phyloP scores from a whole-genome alignment of 257 asterid species.

The Solanum habrochaites region DNA sequence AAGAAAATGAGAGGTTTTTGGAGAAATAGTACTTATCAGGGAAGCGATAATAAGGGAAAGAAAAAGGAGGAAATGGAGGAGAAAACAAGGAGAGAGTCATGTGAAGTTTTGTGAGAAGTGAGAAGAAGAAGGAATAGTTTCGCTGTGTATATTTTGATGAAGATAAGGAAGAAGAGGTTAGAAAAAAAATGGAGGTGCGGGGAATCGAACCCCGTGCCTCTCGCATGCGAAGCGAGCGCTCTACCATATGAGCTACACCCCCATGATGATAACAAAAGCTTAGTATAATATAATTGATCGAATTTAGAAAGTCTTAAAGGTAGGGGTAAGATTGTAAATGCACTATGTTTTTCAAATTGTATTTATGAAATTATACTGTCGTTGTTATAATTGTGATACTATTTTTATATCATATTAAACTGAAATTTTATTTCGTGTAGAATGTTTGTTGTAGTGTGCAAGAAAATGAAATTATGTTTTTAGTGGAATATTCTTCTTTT shows the following conservation, averaged over 20 bases:
- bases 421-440: too few species aligned
- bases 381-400: too few species aligned
- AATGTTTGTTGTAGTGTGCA: too few species aligned
- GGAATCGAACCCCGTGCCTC: conserved; percentile 99
- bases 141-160: neutral
- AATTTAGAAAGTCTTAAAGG: too few species aligned
- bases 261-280: neutral
- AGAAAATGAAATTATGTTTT: too few species aligned
- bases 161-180: conserved; percentile 57
- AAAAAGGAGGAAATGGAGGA: conserved; percentile 16
- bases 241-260: conserved; percentile 99
- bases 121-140: neutral
- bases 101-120: neutral
- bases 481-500: too few species aligned
- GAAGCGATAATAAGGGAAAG: conserved; percentile 11
- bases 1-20: neutral
- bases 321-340: too few species aligned
- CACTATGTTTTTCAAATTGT: too few species aligned
- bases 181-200: conserved; percentile 62
- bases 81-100: conserved; percentile 49
- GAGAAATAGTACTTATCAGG: neutral
- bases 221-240: conserved; percentile 99
- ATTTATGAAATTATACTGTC: too few species aligned
- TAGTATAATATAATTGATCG: too few species aligned
- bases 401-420: too few species aligned